phyloP scores from a whole-genome alignment of 2,329 filamentous ascomycete species.

The Aspergillus viridinutans region DNA sequence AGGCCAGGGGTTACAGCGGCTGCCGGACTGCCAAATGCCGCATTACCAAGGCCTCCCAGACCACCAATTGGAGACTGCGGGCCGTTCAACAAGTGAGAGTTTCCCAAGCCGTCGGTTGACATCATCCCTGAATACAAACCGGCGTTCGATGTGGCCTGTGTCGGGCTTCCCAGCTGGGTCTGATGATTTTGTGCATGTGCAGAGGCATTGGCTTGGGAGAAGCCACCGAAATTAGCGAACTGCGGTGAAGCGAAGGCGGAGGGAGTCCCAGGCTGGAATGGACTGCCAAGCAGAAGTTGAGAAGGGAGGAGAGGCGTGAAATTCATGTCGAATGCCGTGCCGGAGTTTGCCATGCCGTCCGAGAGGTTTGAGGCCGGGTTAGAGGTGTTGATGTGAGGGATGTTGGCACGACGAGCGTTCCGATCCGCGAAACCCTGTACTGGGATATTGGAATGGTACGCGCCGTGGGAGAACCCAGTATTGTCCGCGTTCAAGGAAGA shows the following conservation, averaged over 20 bases:
- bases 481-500: conserved; percentile 66
- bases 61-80: conserved; percentile 81
- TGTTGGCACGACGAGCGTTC: conserved; percentile 75
- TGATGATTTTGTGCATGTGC: conserved; percentile 54
- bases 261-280: conserved; percentile 92
- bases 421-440: conserved; percentile 80
- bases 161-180: conserved; percentile 66
- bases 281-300: conserved; percentile 88
- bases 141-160: conserved; percentile 66
- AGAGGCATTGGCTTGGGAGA: conserved; percentile 58
- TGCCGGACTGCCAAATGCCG: conserved; percentile 60
- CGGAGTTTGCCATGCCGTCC: conserved; percentile 78
- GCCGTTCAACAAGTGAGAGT: conserved; percentile 71
- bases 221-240: conserved; percentile 78
- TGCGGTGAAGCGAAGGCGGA: conserved; percentile 86
- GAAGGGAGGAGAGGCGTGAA: conserved; percentile 95
- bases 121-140: conserved; percentile 80
- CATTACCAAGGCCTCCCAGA: conserved; percentile 61
- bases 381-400: conserved; percentile 89
- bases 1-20: conserved; percentile 75
- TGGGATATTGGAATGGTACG: conserved; percentile 71
- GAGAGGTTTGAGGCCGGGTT: conserved; percentile 52
- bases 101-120: conserved; percentile 77
- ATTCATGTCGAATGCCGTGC: conserved; percentile 93
- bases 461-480: conserved; percentile 88